These are phyloP conservation scores for Penicillium cosmopolitanum DNA, from an alignment of 495 filamentous ascomycete species.

Conservation along the genomic window DNA sequence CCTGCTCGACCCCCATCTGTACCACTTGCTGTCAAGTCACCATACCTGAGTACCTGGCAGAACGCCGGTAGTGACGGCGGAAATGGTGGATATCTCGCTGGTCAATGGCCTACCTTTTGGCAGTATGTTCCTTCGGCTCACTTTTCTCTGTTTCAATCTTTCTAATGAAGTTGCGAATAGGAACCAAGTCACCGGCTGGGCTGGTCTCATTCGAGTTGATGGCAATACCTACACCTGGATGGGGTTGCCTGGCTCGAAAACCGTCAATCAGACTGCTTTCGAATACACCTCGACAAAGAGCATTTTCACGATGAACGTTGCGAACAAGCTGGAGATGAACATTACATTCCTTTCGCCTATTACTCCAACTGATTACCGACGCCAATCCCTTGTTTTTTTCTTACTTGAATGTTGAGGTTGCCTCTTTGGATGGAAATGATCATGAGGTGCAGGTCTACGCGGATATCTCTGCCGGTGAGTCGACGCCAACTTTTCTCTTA, in stretches of 20 bases:
- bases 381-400: slow-evolving; percentile 61
- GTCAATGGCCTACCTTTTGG: slow-evolving; percentile 61
- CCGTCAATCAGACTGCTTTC: slow-evolving; percentile 54
- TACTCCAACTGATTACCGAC: slow-evolving; percentile 56
- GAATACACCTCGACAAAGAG: slow-evolving; percentile 63
- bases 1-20: slow-evolving; percentile 60
- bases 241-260: slow-evolving; percentile 44
- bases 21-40: slow-evolving; percentile 61
- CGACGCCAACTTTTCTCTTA: not conserved
- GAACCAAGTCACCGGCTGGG: slow-evolving; percentile 56
- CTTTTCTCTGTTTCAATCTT: not conserved
- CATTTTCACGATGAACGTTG: slow-evolving; percentile 58
- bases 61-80: slow-evolving; percentile 55
- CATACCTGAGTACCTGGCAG: slow-evolving; percentile 61
- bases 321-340: slow-evolving; percentile 50
- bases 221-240: slow-evolving; percentile 60
- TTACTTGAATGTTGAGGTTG: slow-evolving; percentile 57
- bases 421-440: slow-evolving; percentile 52
- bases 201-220: slow-evolving; percentile 61
- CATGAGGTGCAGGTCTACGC: slow-evolving; percentile 64
- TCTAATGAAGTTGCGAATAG: slow-evolving; percentile 26
- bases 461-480: slow-evolving; percentile 63
- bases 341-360: slow-evolving; percentile 62
- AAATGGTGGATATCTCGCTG: slow-evolving; percentile 61
- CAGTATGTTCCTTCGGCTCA: slow-evolving; percentile 40